Conservation (phyloP, 2,329 filamentous ascomycete genomes). For the Microdochium bolleyi region DNA sequence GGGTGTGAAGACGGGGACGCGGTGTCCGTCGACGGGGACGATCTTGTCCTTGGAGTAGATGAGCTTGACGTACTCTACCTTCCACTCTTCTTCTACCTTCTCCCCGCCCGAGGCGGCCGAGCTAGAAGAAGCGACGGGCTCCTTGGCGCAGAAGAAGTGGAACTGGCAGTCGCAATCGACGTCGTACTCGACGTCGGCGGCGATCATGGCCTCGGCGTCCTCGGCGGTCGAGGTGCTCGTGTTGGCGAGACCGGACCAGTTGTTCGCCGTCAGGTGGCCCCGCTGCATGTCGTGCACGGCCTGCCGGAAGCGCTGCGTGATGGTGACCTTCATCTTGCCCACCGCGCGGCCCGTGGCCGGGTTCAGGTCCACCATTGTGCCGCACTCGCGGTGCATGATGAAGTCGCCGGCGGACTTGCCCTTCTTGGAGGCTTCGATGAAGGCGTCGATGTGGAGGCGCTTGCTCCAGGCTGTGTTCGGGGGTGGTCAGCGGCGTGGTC, state of each 20-base stretch:
- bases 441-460: slow-evolving; percentile 30
- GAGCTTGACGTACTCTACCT: slow-evolving; percentile 35
- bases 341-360: slow-evolving; percentile 29
- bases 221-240: slow-evolving; percentile 1
- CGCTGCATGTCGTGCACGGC: slow-evolving; percentile 5
- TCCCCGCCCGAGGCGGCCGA: background rate
- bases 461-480: slow-evolving; percentile 35
- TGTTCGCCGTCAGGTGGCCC: background rate
- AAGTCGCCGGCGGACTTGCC: slow-evolving; percentile 43
- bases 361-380: slow-evolving; percentile 36
- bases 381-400: slow-evolving; percentile 49
- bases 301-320: slow-evolving; percentile 37
- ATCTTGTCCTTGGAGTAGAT: slow-evolving; percentile 43
- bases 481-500: background rate
- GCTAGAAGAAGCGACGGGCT: slow-evolving; percentile 3
- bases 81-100: slow-evolving; percentile 20
- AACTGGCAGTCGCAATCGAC: slow-evolving; percentile 43
- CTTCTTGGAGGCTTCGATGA: slow-evolving; percentile 39
- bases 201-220: background rate
- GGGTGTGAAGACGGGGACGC: slow-evolving; percentile 25
- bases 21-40: slow-evolving; percentile 32
- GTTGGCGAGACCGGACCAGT: background rate
- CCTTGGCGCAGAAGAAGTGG: slow-evolving; percentile 35
- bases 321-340: slow-evolving; percentile 46
- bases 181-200: slow-evolving; percentile 26